Conservation (phyloP, 169 alveolate genomes). For the Plasmodium relictum region DNA sequence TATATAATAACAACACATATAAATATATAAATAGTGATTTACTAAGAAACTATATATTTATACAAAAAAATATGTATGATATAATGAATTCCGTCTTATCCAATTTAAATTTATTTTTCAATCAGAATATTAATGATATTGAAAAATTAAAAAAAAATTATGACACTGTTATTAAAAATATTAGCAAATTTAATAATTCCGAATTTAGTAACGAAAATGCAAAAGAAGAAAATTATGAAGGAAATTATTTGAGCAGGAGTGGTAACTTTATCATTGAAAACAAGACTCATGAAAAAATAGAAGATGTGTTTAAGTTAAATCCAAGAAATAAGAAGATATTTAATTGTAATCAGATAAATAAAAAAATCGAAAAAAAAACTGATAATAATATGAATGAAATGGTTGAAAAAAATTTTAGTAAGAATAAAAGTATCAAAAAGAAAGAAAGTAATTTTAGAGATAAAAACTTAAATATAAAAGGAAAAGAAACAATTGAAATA, state of each 20-base stretch:
- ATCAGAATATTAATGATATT: conserved; percentile 26
- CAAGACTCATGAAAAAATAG: not conserved
- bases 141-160: conserved; percentile 16
- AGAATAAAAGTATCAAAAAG: not conserved
- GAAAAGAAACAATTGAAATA: not conserved
- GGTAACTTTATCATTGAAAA: not conserved
- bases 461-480: not conserved
- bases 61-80: conserved; percentile 18
- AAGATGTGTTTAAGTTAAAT: not conserved
- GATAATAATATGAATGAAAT: not conserved
- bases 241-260: not conserved
- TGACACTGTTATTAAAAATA: conserved; percentile 21
- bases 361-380: not conserved
- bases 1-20: conserved; percentile 23
- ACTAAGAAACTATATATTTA: conserved; percentile 15
- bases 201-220: not conserved
- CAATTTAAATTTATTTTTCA: conserved; percentile 48
- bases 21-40: conserved; percentile 47
- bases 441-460: not conserved
- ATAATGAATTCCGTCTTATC: conserved; percentile 35
- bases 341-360: no score
- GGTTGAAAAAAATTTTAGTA: not conserved
- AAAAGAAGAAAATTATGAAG: not conserved
- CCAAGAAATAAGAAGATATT: no score
- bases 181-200: not conserved